These are phyloP conservation scores for Orbilia quercus DNA, from an alignment of 2,329 filamentous ascomycete species.

Conservation along the genomic window DNA sequence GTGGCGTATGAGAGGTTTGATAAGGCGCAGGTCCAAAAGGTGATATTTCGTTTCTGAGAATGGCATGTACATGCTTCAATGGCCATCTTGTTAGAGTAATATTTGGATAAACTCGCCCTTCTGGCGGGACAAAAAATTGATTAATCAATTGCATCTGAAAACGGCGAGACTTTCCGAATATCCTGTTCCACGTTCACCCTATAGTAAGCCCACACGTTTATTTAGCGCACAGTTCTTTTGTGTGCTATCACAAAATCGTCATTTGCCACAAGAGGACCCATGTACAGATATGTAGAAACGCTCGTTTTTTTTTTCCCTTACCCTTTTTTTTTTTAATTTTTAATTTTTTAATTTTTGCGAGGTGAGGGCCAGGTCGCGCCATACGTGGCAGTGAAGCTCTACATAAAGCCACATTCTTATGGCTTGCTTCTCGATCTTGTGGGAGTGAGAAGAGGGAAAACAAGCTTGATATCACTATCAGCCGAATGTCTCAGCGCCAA, in stretches of 20 bases:
- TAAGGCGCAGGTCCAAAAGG: conserved; percentile 68
- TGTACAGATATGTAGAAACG: no score
- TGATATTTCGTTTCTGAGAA: conserved; percentile 64
- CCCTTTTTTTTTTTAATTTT: background rate
- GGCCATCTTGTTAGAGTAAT: conserved; percentile 24
- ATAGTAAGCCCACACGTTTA: conserved; percentile 34
- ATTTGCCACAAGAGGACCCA: conserved; percentile 33
- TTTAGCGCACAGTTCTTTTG: conserved; percentile 19
- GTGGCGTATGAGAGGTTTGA: conserved; percentile 69
- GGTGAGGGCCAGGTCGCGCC: conserved; percentile 40
- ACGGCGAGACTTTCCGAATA: conserved; percentile 46
- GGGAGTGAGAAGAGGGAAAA: conserved; percentile 5
- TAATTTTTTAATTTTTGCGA: conserved; percentile 24
- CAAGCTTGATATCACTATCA: conserved; percentile 46
- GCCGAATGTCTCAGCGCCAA: conserved; percentile 45
- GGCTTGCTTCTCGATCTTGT: background rate
- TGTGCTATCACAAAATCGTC: conserved; percentile 24
- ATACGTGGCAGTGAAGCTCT: conserved; percentile 54
- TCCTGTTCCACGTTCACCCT: conserved; percentile 19
- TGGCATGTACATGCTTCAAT: conserved; percentile 47
- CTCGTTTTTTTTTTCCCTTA: no score
- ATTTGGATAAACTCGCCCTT: conserved; percentile 11
- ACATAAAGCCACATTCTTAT: conserved; percentile 50
- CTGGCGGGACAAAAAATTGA: conserved; percentile 36
- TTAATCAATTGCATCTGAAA: conserved; percentile 33